Conservation (phyloP, 257 asterid genomes). For the Capsicum pubescens region DNA sequence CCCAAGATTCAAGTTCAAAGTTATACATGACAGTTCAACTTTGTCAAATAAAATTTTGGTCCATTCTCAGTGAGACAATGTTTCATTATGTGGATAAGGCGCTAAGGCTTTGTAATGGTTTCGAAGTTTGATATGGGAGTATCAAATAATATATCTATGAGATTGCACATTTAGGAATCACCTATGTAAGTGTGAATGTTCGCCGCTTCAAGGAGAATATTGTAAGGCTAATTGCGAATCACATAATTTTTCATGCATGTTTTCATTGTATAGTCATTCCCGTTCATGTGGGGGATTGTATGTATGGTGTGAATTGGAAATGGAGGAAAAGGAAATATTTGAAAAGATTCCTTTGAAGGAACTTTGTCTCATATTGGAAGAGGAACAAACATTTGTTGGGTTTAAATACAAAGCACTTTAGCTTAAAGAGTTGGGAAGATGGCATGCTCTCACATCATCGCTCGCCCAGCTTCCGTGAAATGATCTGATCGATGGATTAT, state of each 20-base stretch:
- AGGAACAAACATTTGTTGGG: background rate
- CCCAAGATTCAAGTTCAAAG: too few relatives aligned
- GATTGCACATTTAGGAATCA: background rate
- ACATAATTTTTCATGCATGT: too few relatives aligned
- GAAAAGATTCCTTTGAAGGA: too few relatives aligned
- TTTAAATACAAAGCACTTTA: background rate
- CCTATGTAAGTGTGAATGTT: background rate
- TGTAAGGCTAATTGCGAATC: too few relatives aligned
- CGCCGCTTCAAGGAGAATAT: background rate
- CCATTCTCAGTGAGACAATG: background rate
- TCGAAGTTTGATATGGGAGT: too few relatives aligned
- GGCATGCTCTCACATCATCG: background rate
- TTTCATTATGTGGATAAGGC: background rate
- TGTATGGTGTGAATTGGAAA: too few relatives aligned
- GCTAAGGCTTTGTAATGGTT: background rate
- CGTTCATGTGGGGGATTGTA: too few relatives aligned
- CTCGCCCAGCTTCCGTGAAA: background rate
- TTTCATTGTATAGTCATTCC: too few relatives aligned
- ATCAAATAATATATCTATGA: too few relatives aligned
- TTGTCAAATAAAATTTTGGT: background rate
- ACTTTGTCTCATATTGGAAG: too few relatives aligned
- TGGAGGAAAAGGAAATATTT: too few relatives aligned
- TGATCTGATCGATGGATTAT: background rate
- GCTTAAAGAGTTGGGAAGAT: background rate
- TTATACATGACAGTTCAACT: too few relatives aligned